These are phyloP conservation scores for Candida tunisiensis DNA, from an alignment of 1,139 yeast genomes.

Conservation along the genomic window DNA sequence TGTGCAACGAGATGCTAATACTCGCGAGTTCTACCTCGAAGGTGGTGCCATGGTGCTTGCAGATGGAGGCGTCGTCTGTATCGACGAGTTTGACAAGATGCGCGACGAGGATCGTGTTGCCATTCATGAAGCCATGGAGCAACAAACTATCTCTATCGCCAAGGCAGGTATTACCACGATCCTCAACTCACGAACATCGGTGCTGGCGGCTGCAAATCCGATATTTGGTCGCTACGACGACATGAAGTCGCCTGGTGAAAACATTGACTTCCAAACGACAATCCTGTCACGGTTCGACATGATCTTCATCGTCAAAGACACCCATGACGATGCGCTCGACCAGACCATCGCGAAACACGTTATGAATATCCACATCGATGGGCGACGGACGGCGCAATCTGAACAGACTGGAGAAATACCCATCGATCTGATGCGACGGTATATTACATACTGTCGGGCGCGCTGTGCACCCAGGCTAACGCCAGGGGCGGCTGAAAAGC, in stretches of 20 bases:
- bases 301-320: conserved; percentile 96
- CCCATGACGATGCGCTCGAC: conserved; percentile 76
- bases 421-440: conserved; percentile 78
- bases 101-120: conserved; percentile 98
- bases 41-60: conserved; percentile 99
- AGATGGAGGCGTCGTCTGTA: conserved; percentile 98
- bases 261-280: conserved; percentile 94
- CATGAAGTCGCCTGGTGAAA: conserved; percentile 91
- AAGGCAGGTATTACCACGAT: conserved; percentile 98
- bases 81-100: conserved; percentile 98
- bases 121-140: conserved; percentile 99
- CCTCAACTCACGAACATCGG: conserved; percentile 87
- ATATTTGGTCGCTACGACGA: conserved; percentile 94
- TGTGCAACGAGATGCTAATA: conserved; percentile 78
- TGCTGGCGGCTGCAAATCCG: conserved; percentile 96
- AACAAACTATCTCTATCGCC: conserved; percentile 97
- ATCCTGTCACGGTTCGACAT: conserved; percentile 94
- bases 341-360: conserved; percentile 87
- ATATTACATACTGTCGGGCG: conserved; percentile 75
- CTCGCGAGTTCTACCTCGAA: conserved; percentile 87
- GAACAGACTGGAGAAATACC: conserved; percentile 78
- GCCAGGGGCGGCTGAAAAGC: conserved; percentile 76
- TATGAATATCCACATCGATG: conserved; percentile 85
- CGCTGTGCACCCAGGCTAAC: conserved; percentile 89
- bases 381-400: conserved; percentile 30